A percentile compares a stretch with the other conserved stretches of the same genome.
Evolutionary conservation across 805 yeast species (phyloP).

Genomic region (Ogataea trehaloabstinens): DNA sequence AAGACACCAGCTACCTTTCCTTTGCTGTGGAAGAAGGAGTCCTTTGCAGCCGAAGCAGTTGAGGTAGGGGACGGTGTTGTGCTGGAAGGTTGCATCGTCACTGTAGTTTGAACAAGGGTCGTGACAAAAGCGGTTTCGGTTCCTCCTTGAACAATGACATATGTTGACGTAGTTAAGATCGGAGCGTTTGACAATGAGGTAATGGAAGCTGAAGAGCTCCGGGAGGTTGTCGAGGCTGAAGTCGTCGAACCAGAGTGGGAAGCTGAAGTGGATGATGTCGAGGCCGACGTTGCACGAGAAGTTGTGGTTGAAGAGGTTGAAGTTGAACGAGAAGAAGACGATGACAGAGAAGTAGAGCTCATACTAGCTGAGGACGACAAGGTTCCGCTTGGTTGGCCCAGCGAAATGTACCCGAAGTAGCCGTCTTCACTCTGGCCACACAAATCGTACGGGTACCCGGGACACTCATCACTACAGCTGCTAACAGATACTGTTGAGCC

Average conservation of each 20-base stretch:
- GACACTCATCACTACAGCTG: constrained; percentile 41
- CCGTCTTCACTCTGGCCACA: constrained; percentile 34
- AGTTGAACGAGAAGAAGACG: constrained; percentile 8
- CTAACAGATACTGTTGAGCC: constrained; percentile 31
- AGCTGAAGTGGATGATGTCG: constrained; percentile 20
- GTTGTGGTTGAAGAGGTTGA: constrained; percentile 10
- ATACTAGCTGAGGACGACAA: constrained; percentile 5
- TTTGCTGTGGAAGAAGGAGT: constrained; percentile 55
- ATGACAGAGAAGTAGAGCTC: constrained; percentile 1
- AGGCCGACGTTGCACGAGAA: constrained; percentile 6
- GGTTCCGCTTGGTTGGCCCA: constrained; percentile 3
- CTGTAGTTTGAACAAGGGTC: constrained; percentile 18
- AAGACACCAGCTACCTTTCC: constrained; percentile 88
- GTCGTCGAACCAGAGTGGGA: constrained; percentile 15
- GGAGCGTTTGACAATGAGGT: constrained; percentile 10
- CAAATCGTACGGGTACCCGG: constrained; percentile 41
- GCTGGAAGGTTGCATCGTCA: constrained; percentile 4
- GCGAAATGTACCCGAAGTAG: constrained; percentile 24
- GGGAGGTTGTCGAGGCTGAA: constrained; percentile 14
- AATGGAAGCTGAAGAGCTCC: constrained; percentile 13
- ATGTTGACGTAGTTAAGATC: constrained; percentile 15
- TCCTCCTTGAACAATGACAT: constrained; percentile 19
- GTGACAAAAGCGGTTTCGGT: constrained; percentile 23
- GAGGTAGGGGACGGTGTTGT: constrained; percentile 7
- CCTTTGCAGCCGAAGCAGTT: constrained; percentile 11